phyloP scores from a whole-genome alignment of 768 basidiomycete genomes.

The Vararia minispora region DNA sequence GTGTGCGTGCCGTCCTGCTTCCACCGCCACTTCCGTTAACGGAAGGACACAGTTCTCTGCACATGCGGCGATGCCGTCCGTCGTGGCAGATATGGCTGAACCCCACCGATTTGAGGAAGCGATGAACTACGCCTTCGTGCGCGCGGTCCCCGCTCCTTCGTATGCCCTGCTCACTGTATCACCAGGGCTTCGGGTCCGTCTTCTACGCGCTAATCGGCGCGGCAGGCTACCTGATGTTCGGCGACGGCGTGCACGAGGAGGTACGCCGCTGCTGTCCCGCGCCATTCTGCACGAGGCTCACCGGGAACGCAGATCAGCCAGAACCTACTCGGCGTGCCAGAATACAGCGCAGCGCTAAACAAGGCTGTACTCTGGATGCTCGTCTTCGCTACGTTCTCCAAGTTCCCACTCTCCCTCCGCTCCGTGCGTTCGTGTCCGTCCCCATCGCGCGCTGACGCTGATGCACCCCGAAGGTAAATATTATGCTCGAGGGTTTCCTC shows the following conservation, averaged over 20 bases:
- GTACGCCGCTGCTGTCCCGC: too few species aligned
- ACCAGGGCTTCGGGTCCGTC: conserved; percentile 10
- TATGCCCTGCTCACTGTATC: background rate
- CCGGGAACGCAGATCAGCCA: conserved; percentile 57
- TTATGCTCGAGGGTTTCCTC: conserved; percentile 71
- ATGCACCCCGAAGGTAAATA: conserved; percentile 57
- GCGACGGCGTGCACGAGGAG: conserved; percentile 67
- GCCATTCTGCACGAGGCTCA: too few species aligned
- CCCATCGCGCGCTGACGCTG: too few species aligned
- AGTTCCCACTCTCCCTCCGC: too few species aligned
- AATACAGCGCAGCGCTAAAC: conserved; percentile 65
- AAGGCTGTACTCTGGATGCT: conserved; percentile 76
- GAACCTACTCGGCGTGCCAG: conserved; percentile 62
- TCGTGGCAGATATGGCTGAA: conserved; percentile 83
- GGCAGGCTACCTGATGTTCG: conserved; percentile 90
- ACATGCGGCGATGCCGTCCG: conserved; percentile 83
- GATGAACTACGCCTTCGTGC: conserved; percentile 80
- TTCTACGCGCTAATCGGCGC: conserved; percentile 48
- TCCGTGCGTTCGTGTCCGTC: too few species aligned
- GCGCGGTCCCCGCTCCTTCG: conserved; percentile 15
- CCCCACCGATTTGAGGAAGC: conserved; percentile 72
- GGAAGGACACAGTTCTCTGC: conserved; percentile 81
- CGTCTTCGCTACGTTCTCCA: conserved; percentile 65
- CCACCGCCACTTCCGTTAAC: conserved; percentile 2
- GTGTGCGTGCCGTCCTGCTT: conserved; percentile 34